phyloP scores from a whole-genome alignment of 2,329 filamentous ascomycete species.

The Fusarium fracticaudum region DNA sequence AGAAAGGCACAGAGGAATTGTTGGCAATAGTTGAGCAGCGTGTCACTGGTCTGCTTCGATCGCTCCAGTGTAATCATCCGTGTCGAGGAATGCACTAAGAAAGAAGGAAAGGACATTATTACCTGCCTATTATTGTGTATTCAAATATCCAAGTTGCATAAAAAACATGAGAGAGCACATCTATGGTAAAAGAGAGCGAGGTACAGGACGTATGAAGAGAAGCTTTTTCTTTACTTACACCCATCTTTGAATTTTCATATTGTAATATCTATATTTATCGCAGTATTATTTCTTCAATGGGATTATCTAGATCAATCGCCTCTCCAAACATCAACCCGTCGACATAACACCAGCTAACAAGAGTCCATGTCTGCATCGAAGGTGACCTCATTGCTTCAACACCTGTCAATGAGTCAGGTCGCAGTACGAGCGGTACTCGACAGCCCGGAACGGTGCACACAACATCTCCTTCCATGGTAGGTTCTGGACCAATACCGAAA shows the following conservation, averaged over 20 bases:
- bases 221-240: too few relatives aligned
- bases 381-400: neutral
- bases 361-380: neutral
- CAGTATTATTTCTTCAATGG: neutral
- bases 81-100: neutral
- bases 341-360: neutral
- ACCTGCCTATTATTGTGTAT: neutral
- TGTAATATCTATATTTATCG: neutral
- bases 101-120: neutral
- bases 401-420: neutral
- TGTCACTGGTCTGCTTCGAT: neutral
- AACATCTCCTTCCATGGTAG: neutral
- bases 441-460: neutral
- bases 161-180: neutral
- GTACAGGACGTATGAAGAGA: neutral
- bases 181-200: neutral
- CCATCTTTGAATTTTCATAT: too few relatives aligned
- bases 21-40: neutral
- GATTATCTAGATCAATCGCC: neutral
- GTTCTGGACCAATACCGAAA: neutral
- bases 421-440: neutral
- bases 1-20: neutral
- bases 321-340: neutral
- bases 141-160: neutral
- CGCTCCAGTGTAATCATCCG: neutral